Evolutionary conservation across 768 basidiomycete genomes (phyloP).

Genomic region (Boletus speciosus): DNA sequence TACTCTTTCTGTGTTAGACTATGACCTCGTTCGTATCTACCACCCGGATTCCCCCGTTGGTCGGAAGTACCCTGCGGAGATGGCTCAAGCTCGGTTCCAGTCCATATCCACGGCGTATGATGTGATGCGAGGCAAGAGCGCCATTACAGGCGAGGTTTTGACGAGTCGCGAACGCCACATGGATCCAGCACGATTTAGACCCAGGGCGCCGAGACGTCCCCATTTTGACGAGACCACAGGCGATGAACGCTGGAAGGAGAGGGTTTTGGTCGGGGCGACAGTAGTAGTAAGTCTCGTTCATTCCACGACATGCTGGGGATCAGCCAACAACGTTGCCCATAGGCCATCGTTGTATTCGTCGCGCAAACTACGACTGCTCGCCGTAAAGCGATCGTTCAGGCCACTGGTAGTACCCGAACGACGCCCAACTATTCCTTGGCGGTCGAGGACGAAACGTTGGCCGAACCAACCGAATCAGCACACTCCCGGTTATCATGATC

Average conservation of each 20-base stretch:
- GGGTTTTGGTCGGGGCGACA: conserved; percentile 53
- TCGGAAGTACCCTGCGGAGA: conserved; percentile 41
- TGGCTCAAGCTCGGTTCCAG: conserved; percentile 64
- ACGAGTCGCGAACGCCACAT: conserved; percentile 16
- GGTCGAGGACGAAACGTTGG: conserved; percentile 24
- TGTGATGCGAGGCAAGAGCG: conserved; percentile 48
- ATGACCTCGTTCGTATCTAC: conserved; percentile 75
- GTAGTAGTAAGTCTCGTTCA: conserved; percentile 39
- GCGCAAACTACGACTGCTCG: conserved; percentile 32
- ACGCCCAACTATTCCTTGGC: neutral
- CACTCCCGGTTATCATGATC: conserved; percentile 1
- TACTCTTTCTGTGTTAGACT: conserved; percentile 43
- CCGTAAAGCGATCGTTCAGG: conserved; percentile 29
- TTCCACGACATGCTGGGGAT: neutral
- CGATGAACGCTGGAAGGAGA: conserved; percentile 69
- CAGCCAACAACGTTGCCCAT: neutral
- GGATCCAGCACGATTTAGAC: conserved; percentile 43
- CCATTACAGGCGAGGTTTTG: conserved; percentile 16
- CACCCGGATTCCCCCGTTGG: conserved; percentile 65
- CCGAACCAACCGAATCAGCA: conserved; percentile 8
- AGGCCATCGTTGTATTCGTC: conserved; percentile 36
- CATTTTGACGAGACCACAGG: conserved; percentile 41
- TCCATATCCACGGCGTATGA: conserved; percentile 70
- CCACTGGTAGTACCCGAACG: conserved; percentile 1
- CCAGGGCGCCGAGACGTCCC: conserved; percentile 36